Evolutionary conservation across 192 early-diverging fungal species (phyloP), one percentile per base, ranked within the genome.

Genomic region (Polychytrium aggregatum): DNA sequence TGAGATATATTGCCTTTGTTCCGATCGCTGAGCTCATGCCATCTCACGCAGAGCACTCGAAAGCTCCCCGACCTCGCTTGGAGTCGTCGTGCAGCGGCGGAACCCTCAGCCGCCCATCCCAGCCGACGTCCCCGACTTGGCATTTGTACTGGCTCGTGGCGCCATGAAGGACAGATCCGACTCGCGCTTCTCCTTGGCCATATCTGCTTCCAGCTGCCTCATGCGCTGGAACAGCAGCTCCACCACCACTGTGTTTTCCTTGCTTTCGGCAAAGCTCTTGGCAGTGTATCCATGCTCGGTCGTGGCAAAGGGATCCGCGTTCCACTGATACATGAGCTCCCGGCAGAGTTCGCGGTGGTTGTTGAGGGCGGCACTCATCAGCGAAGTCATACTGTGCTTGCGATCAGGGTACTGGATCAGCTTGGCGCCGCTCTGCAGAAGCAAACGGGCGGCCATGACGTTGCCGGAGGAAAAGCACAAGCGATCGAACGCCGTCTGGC

Each of bases 341-440:
- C 24, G 37, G 37, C 58, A 62, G 14, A 74, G 31, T 20, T 59
- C 67, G 45, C 46, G 46, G 44, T 74, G 58, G 4, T 67, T 67
- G 55, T 74, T 74, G 39, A 74, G 41, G 13, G 71, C 71, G 1
- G 71, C 71, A 30, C 52, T 49, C 71, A 74, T 74, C 42, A 74
- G 41, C 14, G 60, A 58, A 24, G 71, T 74, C 45, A 65, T 53
- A 21, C 50, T n/a, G 24, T 61, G 64, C n/a, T 56, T 30, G 37
- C 58, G 64, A 48, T 64, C 56, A 13, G 51, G 34, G 4, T 52
- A 28, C 5, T 48, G 30, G 7, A 65, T 54, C 2, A 69, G 44
- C 11, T 46, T 27, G 18, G 71, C 66, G 3, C 67, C 66, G 31
- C 46, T 21, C 24, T 57, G 30, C 6, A 74, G 33, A 44, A 74